These are phyloP conservation scores for Whalleya microplaca DNA, from an alignment of 2,329 filamentous ascomycete genomes.

Conservation along the genomic window DNA sequence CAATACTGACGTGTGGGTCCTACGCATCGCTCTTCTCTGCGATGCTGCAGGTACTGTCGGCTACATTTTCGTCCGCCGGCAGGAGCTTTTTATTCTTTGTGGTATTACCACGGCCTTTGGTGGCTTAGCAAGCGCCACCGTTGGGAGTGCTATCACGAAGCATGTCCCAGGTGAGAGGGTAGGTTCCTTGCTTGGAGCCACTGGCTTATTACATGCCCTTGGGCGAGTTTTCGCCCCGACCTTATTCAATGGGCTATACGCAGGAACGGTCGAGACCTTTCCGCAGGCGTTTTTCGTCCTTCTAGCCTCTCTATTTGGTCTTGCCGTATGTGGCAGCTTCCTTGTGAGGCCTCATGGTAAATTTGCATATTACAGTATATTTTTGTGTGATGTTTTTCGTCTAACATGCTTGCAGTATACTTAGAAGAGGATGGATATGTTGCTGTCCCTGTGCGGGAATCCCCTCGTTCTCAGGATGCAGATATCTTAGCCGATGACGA, in stretches of 20 bases:
- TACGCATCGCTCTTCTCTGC: constrained; percentile 74
- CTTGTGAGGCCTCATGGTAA: constrained; percentile 75
- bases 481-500: constrained; percentile 22
- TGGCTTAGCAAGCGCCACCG: constrained; percentile 81
- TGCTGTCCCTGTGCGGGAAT: constrained; percentile 24
- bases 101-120: constrained; percentile 78
- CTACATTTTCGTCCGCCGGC: constrained; percentile 68
- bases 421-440: constrained; percentile 32
- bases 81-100: constrained; percentile 68
- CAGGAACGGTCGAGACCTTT: constrained; percentile 75
- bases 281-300: constrained; percentile 84
- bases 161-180: constrained; percentile 83
- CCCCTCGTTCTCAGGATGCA: constrained; percentile 11
- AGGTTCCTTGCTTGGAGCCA: constrained; percentile 86
- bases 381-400: neutral
- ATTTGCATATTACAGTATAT: constrained; percentile 39
- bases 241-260: constrained; percentile 85
- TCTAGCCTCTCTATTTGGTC: constrained; percentile 66
- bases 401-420: constrained; percentile 26
- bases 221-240: constrained; percentile 79
- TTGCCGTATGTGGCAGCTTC: constrained; percentile 69
- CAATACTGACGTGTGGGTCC: constrained; percentile 73
- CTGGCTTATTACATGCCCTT: constrained; percentile 82
- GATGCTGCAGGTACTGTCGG: constrained; percentile 78
- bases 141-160: constrained; percentile 85